Conservation (phyloP, 305 asterid genomes). For the Fraxinus paxiana region DNA sequence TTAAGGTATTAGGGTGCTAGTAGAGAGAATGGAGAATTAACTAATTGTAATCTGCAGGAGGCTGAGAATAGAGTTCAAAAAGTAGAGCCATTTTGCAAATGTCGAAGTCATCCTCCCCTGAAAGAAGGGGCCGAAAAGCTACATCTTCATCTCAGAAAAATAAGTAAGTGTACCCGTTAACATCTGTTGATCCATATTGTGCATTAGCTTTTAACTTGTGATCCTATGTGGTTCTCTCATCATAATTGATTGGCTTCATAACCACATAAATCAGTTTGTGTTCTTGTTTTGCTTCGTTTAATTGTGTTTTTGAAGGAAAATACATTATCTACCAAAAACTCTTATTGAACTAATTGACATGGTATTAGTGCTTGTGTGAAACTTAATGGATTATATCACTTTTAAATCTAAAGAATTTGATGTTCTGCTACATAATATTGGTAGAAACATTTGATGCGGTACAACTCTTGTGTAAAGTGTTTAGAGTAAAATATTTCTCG, state of each 20-base stretch:
- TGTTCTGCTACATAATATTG: constrained; percentile 6
- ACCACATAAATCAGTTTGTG: background rate
- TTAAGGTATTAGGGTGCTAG: constrained; percentile 15
- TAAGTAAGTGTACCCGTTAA: constrained; percentile 39
- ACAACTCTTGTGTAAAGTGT: background rate
- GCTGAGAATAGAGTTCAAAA: constrained; percentile 28
- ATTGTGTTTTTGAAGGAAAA: background rate
- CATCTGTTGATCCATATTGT: constrained; percentile 5
- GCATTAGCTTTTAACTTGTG: constrained; percentile 4
- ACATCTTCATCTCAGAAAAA: constrained; percentile 41
- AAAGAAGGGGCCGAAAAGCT: constrained; percentile 36
- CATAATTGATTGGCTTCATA: background rate
- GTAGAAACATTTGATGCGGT: background rate
- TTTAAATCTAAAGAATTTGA: constrained; percentile 5
- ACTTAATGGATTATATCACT: background rate
- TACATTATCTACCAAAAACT: constrained; percentile 12
- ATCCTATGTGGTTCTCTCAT: background rate
- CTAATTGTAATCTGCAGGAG: constrained; percentile 38
- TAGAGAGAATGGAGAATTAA: constrained; percentile 22
- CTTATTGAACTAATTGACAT: background rate
- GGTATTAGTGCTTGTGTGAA: constrained; percentile 3
- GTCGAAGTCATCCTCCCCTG: constrained; percentile 54
- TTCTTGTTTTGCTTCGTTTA: constrained; percentile 1
- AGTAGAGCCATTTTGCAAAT: constrained; percentile 45
- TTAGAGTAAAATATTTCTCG: background rate